These are phyloP conservation scores for Paraphoma sp. DNA, from an alignment of 2,329 filamentous ascomycete genomes.

Conservation along the genomic window DNA sequence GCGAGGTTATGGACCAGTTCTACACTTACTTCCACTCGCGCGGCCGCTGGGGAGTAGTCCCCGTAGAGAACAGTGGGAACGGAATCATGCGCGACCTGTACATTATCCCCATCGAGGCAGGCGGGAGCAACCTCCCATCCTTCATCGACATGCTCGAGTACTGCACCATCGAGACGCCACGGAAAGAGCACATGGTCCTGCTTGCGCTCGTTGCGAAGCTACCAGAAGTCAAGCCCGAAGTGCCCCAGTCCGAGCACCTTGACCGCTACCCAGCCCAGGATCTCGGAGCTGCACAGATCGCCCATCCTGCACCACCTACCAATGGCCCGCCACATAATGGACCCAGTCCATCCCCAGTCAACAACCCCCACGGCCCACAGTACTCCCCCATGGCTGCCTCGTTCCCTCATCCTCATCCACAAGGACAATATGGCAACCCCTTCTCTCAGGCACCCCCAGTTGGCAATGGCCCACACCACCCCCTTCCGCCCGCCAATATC, in stretches of 20 bases:
- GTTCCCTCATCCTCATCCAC: slow-evolving; percentile 30
- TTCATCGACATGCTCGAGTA: slow-evolving; percentile 90
- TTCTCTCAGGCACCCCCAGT: slow-evolving; percentile 21
- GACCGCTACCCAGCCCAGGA: slow-evolving; percentile 29
- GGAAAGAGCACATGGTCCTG: slow-evolving; percentile 78
- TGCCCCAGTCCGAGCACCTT: slow-evolving; percentile 30
- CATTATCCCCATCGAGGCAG: slow-evolving; percentile 81
- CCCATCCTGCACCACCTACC: slow-evolving; percentile 25
- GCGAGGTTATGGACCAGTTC: slow-evolving; percentile 73
- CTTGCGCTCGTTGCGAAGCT: slow-evolving; percentile 78
- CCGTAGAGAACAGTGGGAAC: slow-evolving; percentile 60
- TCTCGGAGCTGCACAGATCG: slow-evolving; percentile 14
- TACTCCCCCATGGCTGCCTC: slow-evolving; percentile 39
- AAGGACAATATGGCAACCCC: slow-evolving; percentile 27
- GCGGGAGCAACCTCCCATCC: slow-evolving; percentile 73
- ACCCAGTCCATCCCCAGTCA: slow-evolving; percentile 28
- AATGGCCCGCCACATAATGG: slow-evolving; percentile 28
- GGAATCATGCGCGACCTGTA: slow-evolving; percentile 88
- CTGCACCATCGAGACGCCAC: slow-evolving; percentile 75
- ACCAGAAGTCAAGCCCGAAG: slow-evolving; percentile 42
- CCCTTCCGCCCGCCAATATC: slow-evolving; percentile 11
- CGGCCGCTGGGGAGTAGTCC: slow-evolving; percentile 83
- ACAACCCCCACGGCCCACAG: slow-evolving; percentile 43
- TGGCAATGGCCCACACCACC: slow-evolving; percentile 12
- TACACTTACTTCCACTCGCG: slow-evolving; percentile 86